phyloP scores from a whole-genome alignment of 352 stramenopile species.

The Phytophthora sansomeana region DNA sequence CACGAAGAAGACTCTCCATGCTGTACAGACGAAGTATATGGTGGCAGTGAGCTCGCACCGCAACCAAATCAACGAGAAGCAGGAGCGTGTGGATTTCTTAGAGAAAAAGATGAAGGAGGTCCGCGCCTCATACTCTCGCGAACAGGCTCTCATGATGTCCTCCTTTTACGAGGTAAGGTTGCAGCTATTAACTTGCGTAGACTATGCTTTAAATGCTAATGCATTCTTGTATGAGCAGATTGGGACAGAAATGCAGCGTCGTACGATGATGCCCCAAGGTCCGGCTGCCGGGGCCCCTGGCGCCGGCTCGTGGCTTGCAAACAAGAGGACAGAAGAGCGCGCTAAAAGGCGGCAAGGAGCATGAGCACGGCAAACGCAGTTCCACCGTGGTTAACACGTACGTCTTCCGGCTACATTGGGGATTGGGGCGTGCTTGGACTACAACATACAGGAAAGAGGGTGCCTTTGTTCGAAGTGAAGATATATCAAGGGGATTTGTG shows the following conservation, averaged over 20 bases:
- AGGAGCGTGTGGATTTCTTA: conserved; percentile 84
- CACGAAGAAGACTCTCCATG: conserved; percentile 91
- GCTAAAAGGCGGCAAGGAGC: conserved; percentile 82
- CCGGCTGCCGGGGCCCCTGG: conserved; percentile 51
- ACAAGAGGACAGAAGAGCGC: conserved; percentile 85
- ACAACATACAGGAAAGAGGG: conserved; percentile 12
- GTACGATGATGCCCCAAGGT: conserved; percentile 88
- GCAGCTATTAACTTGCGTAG: background rate
- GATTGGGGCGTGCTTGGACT: conserved; percentile 7
- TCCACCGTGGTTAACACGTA: conserved; percentile 10
- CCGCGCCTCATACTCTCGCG: conserved; percentile 78
- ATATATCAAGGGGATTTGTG: conserved; percentile 37
- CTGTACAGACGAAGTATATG: conserved; percentile 93
- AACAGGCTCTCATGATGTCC: conserved; percentile 91
- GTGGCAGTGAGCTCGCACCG: conserved; percentile 88
- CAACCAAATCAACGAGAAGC: conserved; percentile 90
- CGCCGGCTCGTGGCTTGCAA: conserved; percentile 80
- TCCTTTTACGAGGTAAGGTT: conserved; percentile 85
- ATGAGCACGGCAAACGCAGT: conserved; percentile 17
- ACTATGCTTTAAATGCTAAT: conserved; percentile 1
- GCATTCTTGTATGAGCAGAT: conserved; percentile 54
- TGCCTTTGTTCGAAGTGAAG: conserved; percentile 19
- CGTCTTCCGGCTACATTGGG: conserved; percentile 13
- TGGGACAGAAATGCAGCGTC: conserved; percentile 87
- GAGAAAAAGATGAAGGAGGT: conserved; percentile 90